Conservation (phyloP, 768 basidiomycete species). For the Suillus plorans region DNA sequence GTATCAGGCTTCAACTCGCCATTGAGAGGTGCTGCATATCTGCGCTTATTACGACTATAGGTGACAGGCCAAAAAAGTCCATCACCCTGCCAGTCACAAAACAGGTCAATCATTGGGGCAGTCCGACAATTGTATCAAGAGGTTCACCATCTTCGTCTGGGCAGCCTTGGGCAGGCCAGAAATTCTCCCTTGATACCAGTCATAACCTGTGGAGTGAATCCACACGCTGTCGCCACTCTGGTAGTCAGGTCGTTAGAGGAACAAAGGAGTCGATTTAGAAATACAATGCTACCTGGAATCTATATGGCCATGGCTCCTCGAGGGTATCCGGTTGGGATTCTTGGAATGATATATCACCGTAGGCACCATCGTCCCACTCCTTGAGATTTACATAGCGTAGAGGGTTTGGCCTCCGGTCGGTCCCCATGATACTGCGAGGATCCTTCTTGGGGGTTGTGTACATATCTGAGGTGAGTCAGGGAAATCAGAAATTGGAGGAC, state of each 20-base stretch:
- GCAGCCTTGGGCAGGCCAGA: slow-evolving; percentile 44
- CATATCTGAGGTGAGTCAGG: slow-evolving; percentile 1
- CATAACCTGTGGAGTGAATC: slow-evolving; percentile 48
- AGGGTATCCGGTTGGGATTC: slow-evolving; percentile 39
- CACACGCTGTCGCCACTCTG: slow-evolving; percentile 52
- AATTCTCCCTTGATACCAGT: slow-evolving; percentile 53
- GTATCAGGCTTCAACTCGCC: slow-evolving; percentile 68
- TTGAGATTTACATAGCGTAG: slow-evolving; percentile 24
- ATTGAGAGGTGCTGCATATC: slow-evolving; percentile 62
- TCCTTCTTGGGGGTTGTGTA: not conserved
- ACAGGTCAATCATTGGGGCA: not conserved
- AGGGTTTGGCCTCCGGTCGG: slow-evolving; percentile 2
- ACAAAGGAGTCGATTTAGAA: not conserved
- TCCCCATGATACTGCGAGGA: slow-evolving; percentile 3
- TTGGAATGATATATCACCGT: slow-evolving; percentile 15
- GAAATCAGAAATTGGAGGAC: not conserved
- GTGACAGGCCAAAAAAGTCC: slow-evolving; percentile 56
- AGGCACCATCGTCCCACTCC: slow-evolving; percentile 26
- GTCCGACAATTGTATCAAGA: not conserved
- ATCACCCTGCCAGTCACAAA: slow-evolving; percentile 35
- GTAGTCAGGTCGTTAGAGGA: slow-evolving; percentile 4
- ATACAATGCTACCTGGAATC: slow-evolving; percentile 39
- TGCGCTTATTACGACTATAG: slow-evolving; percentile 44
- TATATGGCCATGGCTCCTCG: slow-evolving; percentile 52
- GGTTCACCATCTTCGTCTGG: slow-evolving; percentile 45